Evolutionary conservation across 2,329 filamentous ascomycete species (phyloP).

Genomic region (Colletotrichum tropicale): DNA sequence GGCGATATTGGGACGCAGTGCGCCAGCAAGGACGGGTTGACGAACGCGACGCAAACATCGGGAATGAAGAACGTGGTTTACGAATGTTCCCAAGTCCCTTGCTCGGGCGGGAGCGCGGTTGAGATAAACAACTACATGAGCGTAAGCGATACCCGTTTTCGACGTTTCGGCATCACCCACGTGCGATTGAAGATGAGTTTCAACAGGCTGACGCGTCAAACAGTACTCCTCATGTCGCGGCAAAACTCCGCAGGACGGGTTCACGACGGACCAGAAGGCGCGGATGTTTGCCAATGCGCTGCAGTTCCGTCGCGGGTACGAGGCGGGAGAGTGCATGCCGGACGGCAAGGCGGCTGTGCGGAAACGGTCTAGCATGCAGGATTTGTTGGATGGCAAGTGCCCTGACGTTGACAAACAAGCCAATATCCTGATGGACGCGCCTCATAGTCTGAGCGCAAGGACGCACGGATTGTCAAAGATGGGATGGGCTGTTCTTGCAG

Average conservation of each 20-base stretch:
- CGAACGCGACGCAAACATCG: conserved; percentile 24
- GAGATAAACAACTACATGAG: conserved; percentile 27
- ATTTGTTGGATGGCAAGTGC: conserved; percentile 25
- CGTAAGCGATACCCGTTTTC: conserved; percentile 2
- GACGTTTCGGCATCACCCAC: neutral
- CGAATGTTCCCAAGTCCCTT: conserved; percentile 21
- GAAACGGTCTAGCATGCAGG: conserved; percentile 26
- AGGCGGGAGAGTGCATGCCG: conserved; percentile 22
- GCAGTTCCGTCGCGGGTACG: conserved; percentile 25
- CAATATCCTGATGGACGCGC: neutral
- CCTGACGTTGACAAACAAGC: conserved; percentile 21
- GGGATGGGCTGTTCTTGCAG: neutral
- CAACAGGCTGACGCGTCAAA: neutral
- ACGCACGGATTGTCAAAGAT: neutral
- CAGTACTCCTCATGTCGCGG: conserved; percentile 21
- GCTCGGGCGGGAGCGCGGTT: neutral
- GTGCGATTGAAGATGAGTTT: neutral
- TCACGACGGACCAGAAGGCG: conserved; percentile 28
- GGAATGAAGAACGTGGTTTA: conserved; percentile 16
- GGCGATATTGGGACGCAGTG: conserved; percentile 14
- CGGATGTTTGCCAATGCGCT: conserved; percentile 25
- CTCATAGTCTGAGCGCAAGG: neutral
- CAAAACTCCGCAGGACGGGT: conserved; percentile 15
- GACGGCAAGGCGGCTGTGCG: neutral
- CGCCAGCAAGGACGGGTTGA: conserved; percentile 15